phyloP scores from a whole-genome alignment of 345 rosid genomes.

The Gossypium mustelinum region DNA sequence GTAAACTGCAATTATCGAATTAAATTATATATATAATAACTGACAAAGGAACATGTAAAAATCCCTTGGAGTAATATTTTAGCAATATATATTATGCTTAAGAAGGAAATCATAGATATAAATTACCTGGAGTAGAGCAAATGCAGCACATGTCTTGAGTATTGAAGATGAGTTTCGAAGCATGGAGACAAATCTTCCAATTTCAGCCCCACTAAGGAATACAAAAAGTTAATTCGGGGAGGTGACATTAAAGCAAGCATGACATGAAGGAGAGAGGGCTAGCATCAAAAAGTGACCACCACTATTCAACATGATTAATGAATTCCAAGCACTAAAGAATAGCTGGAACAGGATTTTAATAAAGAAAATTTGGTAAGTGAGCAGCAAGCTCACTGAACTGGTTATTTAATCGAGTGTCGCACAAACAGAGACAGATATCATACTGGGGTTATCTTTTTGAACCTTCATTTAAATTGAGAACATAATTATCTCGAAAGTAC shows the following conservation, averaged over 20 bases:
- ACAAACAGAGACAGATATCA: not conserved
- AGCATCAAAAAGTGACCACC: not conserved
- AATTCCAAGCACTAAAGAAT: not conserved
- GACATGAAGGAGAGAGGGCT: not conserved
- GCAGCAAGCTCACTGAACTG: not conserved
- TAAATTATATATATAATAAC: too few species aligned
- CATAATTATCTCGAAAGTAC: not conserved
- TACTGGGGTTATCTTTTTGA: too few species aligned
- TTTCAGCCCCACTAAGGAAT: constrained; percentile 68
- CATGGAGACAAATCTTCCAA: constrained; percentile 77
- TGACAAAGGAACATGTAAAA: not conserved
- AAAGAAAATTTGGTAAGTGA: not conserved
- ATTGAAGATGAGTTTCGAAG: constrained; percentile 53
- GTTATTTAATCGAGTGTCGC: not conserved
- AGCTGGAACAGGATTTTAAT: not conserved
- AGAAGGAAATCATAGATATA: not conserved
- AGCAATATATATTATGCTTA: not conserved
- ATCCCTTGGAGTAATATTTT: not conserved
- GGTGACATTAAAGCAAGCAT: too few species aligned
- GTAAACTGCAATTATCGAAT: constrained; percentile 52
- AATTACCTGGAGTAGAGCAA: constrained; percentile 78
- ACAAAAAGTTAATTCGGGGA: constrained; percentile 9
- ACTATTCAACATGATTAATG: not conserved
- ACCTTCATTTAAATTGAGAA: not conserved
- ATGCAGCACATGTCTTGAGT: constrained; percentile 79